A percentile compares a stretch with the other conserved stretches of the same genome.
Evolutionary conservation across 2,329 filamentous ascomycete species (phyloP).

Genomic region (Xylaria sp.): DNA sequence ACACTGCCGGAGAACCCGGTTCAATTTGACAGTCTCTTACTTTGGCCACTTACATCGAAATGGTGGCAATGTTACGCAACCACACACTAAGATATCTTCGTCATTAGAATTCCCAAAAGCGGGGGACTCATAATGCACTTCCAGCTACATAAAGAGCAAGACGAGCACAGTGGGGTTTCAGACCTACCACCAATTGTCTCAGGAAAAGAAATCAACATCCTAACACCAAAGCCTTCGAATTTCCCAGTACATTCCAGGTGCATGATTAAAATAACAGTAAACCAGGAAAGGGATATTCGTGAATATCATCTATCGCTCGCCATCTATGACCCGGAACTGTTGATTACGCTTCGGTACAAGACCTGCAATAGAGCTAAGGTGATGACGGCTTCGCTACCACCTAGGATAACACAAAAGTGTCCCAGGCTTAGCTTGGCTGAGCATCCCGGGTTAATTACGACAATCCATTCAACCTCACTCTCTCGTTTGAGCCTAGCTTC

Average conservation of each 20-base stretch:
- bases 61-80: background rate
- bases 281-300: too few species aligned
- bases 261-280: background rate
- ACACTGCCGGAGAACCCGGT: slow-evolving; percentile 4
- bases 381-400: slow-evolving; percentile 57
- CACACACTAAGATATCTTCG: background rate
- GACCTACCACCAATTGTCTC: background rate
- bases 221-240: background rate
- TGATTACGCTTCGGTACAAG: too few species aligned
- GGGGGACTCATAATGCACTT: background rate
- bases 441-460: slow-evolving; percentile 66
- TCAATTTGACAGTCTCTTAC: slow-evolving; percentile 1
- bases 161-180: background rate
- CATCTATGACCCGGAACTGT: background rate
- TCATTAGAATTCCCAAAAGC: background rate
- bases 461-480: slow-evolving; percentile 68
- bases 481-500: slow-evolving; percentile 63
- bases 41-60: too few species aligned
- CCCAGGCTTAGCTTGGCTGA: slow-evolving; percentile 67
- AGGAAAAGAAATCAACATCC: background rate
- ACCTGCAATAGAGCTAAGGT: too few species aligned
- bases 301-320: background rate
- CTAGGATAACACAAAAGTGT: slow-evolving; percentile 69
- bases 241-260: background rate
- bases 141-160: background rate